Evolutionary conservation across 2,329 filamentous ascomycete species (phyloP).

Genomic region (Nannizziopsis barbatae): DNA sequence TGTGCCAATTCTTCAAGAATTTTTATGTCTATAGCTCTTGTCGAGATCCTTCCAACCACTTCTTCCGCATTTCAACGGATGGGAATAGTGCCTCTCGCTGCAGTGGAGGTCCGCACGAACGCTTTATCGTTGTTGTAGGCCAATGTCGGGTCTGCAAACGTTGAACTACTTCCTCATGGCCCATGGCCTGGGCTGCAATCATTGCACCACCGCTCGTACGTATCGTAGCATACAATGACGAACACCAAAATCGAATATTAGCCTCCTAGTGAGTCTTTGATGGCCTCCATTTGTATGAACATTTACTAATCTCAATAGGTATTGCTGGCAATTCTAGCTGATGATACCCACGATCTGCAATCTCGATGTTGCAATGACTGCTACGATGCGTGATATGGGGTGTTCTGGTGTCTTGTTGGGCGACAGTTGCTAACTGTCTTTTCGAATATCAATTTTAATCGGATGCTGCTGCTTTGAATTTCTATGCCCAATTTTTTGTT

Average conservation of each 20-base stretch:
- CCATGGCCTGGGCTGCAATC: background rate
- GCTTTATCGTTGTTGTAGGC: slow-evolving; percentile 59
- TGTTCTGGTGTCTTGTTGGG: slow-evolving; percentile 3
- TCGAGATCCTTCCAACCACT: slow-evolving; percentile 56
- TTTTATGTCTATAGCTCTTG: slow-evolving; percentile 67
- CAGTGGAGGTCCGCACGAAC: slow-evolving; percentile 55
- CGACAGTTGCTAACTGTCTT: background rate
- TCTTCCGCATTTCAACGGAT: slow-evolving; percentile 58
- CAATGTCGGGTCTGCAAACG: slow-evolving; percentile 46
- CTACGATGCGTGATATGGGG: slow-evolving; percentile 2
- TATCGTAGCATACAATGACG: no score
- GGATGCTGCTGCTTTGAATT: background rate
- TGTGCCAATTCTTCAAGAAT: slow-evolving; percentile 58
- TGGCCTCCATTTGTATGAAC: background rate
- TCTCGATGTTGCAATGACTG: background rate
- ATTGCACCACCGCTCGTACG: no score
- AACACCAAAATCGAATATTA: no score
- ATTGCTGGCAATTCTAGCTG: slow-evolving; percentile 9
- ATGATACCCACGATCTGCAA: background rate
- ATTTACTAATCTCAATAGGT: background rate
- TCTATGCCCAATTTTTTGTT: background rate
- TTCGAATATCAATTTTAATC: background rate
- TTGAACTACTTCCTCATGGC: slow-evolving; percentile 14
- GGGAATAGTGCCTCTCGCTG: slow-evolving; percentile 52
- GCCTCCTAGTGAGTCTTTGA: background rate